A percentile compares a stretch with the other conserved stretches of the same genome.
These are phyloP conservation scores for Rachicladosporium sp. DNA, from an alignment of 2,329 filamentous ascomycete species.

Conservation along the genomic window DNA sequence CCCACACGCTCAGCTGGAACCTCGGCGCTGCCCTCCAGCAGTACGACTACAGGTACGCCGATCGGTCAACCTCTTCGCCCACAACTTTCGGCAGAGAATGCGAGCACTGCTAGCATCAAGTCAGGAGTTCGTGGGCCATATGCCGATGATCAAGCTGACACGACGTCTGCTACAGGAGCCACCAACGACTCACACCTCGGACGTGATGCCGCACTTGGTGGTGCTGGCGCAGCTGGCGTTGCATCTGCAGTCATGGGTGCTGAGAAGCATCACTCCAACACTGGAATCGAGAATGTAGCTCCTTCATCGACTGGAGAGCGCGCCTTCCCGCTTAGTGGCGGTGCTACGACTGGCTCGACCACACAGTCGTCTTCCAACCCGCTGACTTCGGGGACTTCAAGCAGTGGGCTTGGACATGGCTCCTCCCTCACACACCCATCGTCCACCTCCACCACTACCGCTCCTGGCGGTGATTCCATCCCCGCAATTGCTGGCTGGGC, in stretches of 20 bases:
- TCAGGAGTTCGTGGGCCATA: conserved; percentile 26
- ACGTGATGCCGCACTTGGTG: not conserved
- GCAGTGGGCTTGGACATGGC: too few species aligned
- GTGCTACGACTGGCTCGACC: not conserved
- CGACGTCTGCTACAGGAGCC: not conserved
- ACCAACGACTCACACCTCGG: not conserved
- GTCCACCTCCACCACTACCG: too few species aligned
- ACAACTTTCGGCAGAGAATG: not conserved
- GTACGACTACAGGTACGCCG: conserved; percentile 2
- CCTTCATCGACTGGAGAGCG: not conserved
- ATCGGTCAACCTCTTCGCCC: not conserved
- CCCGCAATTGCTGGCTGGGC: too few species aligned
- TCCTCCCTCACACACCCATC: too few species aligned
- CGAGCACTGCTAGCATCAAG: conserved; percentile 28
- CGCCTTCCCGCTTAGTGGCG: not conserved
- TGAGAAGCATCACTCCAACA: not conserved
- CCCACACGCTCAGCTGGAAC: not conserved
- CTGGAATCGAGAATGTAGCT: not conserved
- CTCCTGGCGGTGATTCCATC: too few species aligned
- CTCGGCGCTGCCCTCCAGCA: conserved; percentile 2
- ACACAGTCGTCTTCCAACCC: not conserved
- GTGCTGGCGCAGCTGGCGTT: conserved; percentile 14
- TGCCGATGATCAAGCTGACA: not conserved
- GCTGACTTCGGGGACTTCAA: not conserved
- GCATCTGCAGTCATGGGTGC: not conserved